Evolutionary conservation across 2,329 filamentous ascomycete genomes (phyloP), one percentile per base, ranked within the genome.

Genomic region (Ceratocystis huliohia): DNA sequence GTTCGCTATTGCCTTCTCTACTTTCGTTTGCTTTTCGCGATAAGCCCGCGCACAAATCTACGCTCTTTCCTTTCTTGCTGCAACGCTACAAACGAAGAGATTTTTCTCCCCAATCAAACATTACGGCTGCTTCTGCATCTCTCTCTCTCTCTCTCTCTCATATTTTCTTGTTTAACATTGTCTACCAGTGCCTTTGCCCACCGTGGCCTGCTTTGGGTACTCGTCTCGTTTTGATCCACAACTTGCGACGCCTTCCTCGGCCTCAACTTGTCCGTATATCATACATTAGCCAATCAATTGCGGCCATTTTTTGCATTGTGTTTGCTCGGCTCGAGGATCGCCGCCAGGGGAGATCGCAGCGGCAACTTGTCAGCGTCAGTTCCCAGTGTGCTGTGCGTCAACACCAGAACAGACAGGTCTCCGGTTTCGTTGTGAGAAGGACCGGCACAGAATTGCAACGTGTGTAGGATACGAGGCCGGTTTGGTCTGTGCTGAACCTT

Each of bases 31-130:
- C 56, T 33, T 37, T 30, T 59, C 56, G 56, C 56, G 28, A 59
- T 59, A 59, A 59, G 56, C 56, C 56, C n/a, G 30, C 56, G 28
- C 56, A 59, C 56, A 59, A 59, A 37, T 65, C 33, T 8, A 45
- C 53, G 50, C 53, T 65, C 56, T 61, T 46, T 45, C 28, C 53
- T 46, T 56, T 50, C 48, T 41, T 17, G 63, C n/a, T 45, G 7
- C 46, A 28, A 56, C 48, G 48, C 45, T 37, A 15, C 48, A n/a
- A 37, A 59, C 56, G 56, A 59, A 59, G 28, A 15, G 30, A 33
- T 59, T 59, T 59, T 4, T 17, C 56, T 3, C 28, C 33, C 59
- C n/a, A 28, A 62, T 62, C 37, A 53, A 37, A 22, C 6, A 15
- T 64, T 22, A 46, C 62, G 41, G 25, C 41, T 50, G 25, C 41